phyloP scores from a whole-genome alignment of 257 asterid species.

The Capsicum pubescens region DNA sequence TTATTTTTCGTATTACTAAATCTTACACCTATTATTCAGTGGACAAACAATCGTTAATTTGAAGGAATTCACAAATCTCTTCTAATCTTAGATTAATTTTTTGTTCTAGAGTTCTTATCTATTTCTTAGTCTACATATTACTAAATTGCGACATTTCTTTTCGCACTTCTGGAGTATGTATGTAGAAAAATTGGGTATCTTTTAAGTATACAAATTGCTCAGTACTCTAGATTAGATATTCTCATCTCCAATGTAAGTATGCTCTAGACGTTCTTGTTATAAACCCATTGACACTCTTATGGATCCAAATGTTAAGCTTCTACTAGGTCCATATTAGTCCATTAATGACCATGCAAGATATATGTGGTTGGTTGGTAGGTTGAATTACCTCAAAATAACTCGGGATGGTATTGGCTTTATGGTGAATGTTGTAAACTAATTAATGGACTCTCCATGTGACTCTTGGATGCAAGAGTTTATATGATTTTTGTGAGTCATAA shows the following conservation, averaged over 20 bases:
- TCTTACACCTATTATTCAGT: not conserved
- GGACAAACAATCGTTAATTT: not conserved
- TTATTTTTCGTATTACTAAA: not conserved
- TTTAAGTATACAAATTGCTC: not conserved
- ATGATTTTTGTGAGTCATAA: not conserved
- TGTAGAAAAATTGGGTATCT: not conserved
- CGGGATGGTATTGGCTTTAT: not conserved
- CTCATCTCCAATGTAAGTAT: conserved; percentile 11
- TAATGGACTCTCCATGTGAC: conserved; percentile 6
- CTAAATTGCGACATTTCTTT: not conserved
- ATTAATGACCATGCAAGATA: conserved; percentile 3
- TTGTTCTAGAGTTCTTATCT: not conserved
- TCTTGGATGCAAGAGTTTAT: not conserved
- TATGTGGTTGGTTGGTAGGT: not conserved
- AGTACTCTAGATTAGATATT: conserved; percentile 3
- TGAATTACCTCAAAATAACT: conserved; percentile 6
- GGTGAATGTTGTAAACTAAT: not conserved
- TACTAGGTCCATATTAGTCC: not conserved
- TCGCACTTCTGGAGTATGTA: not conserved
- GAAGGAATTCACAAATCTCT: conserved; percentile 1
- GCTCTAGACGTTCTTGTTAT: conserved; percentile 1
- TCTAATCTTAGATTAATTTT: not conserved
- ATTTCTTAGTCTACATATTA: not conserved
- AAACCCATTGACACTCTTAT: not conserved
- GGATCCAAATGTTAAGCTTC: conserved; percentile 8